Evolutionary conservation across 2,329 filamentous ascomycete species (phyloP).

Genomic region (Cercospora nicotianae): DNA sequence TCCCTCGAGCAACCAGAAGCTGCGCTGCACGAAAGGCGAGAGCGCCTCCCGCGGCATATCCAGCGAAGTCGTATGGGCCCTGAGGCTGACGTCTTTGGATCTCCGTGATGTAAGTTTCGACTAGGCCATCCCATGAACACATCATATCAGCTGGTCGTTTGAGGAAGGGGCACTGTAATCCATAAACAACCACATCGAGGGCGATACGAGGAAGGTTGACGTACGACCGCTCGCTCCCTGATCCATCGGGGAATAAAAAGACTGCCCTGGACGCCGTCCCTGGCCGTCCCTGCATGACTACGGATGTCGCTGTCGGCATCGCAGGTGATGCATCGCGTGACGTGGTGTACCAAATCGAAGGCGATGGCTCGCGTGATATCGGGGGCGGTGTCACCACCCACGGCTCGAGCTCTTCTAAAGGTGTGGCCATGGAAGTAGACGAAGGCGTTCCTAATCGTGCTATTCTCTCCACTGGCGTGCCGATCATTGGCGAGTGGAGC

Average conservation of each 20-base stretch:
- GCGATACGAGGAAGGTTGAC: conserved; percentile 9
- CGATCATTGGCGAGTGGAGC: background rate
- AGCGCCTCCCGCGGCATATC: conserved; percentile 29
- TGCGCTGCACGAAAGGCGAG: conserved; percentile 26
- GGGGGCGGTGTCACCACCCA: background rate
- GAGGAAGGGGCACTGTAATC: conserved; percentile 48
- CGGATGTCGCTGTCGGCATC: conserved; percentile 1
- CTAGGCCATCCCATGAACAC: conserved; percentile 15
- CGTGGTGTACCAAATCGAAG: background rate
- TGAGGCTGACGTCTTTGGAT: conserved; percentile 40
- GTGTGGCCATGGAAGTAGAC: conserved; percentile 6
- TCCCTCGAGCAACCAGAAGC: conserved; percentile 17
- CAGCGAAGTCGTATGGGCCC: conserved; percentile 41
- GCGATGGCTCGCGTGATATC: background rate
- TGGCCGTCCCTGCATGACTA: conserved; percentile 10
- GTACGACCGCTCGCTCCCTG: conserved; percentile 6
- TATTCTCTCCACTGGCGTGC: background rate
- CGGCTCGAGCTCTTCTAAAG: conserved; percentile 4
- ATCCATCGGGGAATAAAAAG: conserved; percentile 13
- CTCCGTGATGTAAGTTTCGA: conserved; percentile 28
- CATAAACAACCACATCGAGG: conserved; percentile 33
- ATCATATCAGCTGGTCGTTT: conserved; percentile 17
- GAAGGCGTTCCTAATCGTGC: background rate
- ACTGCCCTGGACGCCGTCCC: background rate
- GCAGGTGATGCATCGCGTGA: background rate